Conservation (phyloP, 1,284 basidiomycete genomes). For the Cutaneotrichosporon mucoides region DNA sequence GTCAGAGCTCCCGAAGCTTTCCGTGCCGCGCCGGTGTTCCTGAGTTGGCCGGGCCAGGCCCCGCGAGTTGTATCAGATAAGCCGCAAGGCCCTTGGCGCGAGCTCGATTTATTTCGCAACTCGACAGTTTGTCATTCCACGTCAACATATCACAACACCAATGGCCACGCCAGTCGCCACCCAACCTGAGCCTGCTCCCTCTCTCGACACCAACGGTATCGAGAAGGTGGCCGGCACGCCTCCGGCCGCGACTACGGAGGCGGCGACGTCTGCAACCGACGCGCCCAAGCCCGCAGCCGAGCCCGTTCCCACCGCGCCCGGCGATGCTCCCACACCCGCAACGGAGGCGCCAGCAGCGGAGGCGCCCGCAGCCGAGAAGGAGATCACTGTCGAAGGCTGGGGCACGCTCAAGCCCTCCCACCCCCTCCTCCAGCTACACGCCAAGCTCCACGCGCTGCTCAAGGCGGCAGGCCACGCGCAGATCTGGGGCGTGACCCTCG, state of each 20-base stretch:
- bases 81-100: not conserved
- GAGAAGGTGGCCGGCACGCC: too few species aligned
- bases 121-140: not conserved
- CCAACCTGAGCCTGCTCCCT: too few species aligned
- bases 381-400: constrained; percentile 10
- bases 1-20: too few species aligned
- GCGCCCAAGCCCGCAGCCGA: not conserved
- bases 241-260: too few species aligned
- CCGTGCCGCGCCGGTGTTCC: too few species aligned
- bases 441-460: constrained; percentile 19
- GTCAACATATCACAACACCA: not conserved
- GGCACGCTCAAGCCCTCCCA: constrained; percentile 17
- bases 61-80: not conserved
- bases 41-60: too few species aligned
- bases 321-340: too few species aligned
- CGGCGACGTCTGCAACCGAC: not conserved
- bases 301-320: not conserved
- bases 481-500: constrained; percentile 30
- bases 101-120: not conserved
- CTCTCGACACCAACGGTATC: too few species aligned
- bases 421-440: constrained; percentile 19
- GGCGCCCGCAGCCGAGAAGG: not conserved
- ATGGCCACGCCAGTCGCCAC: not conserved
- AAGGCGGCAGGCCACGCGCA: constrained; percentile 14
- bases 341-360: too few species aligned